A percentile compares a stretch with the other conserved stretches of the same genome.
phyloP scores from a whole-genome alignment of 352 stramenopile species.

The Phytophthora agathidicida region DNA sequence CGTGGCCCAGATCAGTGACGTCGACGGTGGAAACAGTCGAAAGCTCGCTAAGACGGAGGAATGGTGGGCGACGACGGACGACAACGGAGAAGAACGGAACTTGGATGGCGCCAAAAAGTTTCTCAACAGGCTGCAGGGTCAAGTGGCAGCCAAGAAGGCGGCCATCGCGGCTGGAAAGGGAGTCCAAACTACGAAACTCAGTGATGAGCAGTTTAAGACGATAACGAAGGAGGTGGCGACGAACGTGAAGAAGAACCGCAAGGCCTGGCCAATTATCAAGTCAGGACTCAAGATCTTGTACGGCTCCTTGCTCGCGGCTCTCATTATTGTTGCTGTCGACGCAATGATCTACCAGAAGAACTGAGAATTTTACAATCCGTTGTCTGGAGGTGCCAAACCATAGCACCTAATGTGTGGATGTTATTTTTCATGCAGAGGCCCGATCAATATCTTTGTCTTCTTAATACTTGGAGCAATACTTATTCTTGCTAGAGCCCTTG shows the following conservation, averaged over 20 bases:
- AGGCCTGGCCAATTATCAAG: constrained; percentile 6
- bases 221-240: not conserved
- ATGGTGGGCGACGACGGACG: constrained; percentile 10
- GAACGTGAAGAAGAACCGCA: constrained; percentile 20
- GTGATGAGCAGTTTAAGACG: constrained; percentile 1
- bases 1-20: not conserved
- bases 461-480: too few species aligned
- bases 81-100: not conserved
- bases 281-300: constrained; percentile 12
- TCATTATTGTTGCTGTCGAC: constrained; percentile 8
- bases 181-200: constrained; percentile 11
- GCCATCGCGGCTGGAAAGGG: not conserved
- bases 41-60: not conserved
- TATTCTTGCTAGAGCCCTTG: too few species aligned
- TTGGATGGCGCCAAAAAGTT: not conserved
- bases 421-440: too few species aligned
- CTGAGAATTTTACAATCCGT: too few species aligned
- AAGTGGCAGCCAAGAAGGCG: not conserved
- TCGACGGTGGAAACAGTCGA: not conserved
- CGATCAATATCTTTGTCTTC: too few species aligned
- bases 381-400: too few species aligned
- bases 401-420: too few species aligned
- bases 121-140: not conserved
- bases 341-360: constrained; percentile 10
- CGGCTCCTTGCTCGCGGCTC: not conserved